These are phyloP conservation scores for Cryptococcus sp. DNA, from an alignment of 1,284 basidiomycete genomes.

Conservation along the genomic window DNA sequence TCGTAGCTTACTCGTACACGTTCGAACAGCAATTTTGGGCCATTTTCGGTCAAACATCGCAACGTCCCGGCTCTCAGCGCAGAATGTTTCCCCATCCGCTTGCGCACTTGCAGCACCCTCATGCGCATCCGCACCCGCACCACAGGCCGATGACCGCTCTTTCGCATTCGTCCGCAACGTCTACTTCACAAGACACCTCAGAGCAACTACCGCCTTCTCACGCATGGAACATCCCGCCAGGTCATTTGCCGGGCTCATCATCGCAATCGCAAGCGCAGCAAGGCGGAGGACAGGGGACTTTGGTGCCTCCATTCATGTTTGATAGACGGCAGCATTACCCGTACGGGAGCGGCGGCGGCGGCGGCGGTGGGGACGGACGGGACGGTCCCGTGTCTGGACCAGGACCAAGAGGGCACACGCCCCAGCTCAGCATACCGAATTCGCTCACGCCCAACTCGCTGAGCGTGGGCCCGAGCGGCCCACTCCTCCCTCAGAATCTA, in stretches of 20 bases:
- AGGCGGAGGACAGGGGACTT: constrained; percentile 1
- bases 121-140: constrained; percentile 13
- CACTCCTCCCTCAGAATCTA: constrained; percentile 50
- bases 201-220: too few species aligned
- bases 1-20: background rate
- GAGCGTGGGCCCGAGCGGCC: constrained; percentile 20
- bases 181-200: background rate
- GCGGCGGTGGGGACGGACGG: background rate
- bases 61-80: background rate
- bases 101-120: constrained; percentile 10
- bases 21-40: background rate
- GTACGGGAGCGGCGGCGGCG: constrained; percentile 1
- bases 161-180: constrained; percentile 10
- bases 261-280: constrained; percentile 9
- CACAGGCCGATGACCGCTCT: constrained; percentile 23
- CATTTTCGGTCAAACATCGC: background rate
- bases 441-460: background rate
- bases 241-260: constrained; percentile 10
- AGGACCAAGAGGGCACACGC: constrained; percentile 5
- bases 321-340: constrained; percentile 5
- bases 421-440: constrained; percentile 7
- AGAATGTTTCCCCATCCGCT: constrained; percentile 14
- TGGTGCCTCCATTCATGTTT: constrained; percentile 14
- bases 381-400: background rate
- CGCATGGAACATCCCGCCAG: constrained; percentile 20